Evolutionary conservation across 2,329 filamentous ascomycete genomes (phyloP), one percentile per base, ranked within the genome.

Genomic region (Colletotrichum nymphaeae): DNA sequence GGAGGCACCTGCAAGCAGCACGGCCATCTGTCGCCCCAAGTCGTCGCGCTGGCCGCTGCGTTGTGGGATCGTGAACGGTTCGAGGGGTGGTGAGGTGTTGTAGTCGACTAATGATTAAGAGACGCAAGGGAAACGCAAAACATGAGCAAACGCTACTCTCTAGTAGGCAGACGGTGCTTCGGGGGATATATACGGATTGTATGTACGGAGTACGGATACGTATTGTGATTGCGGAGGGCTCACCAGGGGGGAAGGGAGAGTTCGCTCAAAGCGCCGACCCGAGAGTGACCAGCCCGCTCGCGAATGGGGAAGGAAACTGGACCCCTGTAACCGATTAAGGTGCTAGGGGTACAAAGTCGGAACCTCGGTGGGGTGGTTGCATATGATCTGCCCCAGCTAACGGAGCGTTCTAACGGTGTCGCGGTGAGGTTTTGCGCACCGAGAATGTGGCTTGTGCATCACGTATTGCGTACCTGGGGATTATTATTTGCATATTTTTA

Each of bases 271-370:
- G 46, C 71, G 26, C 62, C 35, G 57, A 60, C 67, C 71, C 56
- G 26, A 53, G 52, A 66, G 68, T 46, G 42, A 70, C 53, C 71
- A 67, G 46, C 69, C 67, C 63, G 32, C 57, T 72, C 49, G 57
- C 63, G 63, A 72, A 72, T 63, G 49, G 69, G 69, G 56, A 71
- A 71, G 67, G 67, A 66, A 60, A 63, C 55, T 37, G 56, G 42
- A 71, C 71, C 71, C 67, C 71, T 73, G 71, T 70, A 49, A 57
- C 35, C 67, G 67, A 73, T 73, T 71, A 71, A 71, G 37, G 71
- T 73, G 62, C 60, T 71, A 66, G 71, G 70, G 62, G 62, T 72
- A 58, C 42, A 49, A 49, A 53, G 60, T 57, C 67, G 67, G 71
- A 65, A 49, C 67, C 56, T 73, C 62, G 67, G 71, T 73, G 71